Conservation (phyloP, 352 stramenopile genomes). For the Pythium brachiatum region DNA sequence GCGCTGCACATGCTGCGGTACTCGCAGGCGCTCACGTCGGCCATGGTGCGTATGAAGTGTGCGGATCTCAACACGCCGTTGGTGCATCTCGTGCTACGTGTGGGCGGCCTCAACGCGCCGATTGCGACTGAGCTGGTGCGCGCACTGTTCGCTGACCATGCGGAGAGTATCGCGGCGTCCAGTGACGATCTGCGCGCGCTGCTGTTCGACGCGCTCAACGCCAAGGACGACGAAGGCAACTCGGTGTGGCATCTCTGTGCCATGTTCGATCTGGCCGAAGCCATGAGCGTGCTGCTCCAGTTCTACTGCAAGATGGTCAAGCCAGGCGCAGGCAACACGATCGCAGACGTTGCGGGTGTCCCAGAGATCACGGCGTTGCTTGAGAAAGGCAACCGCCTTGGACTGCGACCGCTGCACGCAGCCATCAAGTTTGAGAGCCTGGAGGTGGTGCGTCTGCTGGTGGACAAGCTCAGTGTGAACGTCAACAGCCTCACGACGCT, state of each 20-base stretch:
- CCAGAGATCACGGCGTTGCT: constrained; percentile 37
- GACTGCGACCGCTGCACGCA: constrained; percentile 60
- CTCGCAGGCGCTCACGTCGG: constrained; percentile 60
- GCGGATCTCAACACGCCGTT: constrained; percentile 63
- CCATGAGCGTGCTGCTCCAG: constrained; percentile 39
- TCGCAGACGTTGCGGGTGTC: constrained; percentile 10
- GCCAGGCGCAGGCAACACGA: constrained; percentile 1
- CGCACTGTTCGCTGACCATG: constrained; percentile 32
- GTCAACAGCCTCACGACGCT: constrained; percentile 46
- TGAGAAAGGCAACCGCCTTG: constrained; percentile 62
- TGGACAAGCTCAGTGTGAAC: constrained; percentile 42
- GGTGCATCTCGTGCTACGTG: constrained; percentile 63
- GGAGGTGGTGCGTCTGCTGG: constrained; percentile 25
- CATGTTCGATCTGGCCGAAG: constrained; percentile 49
- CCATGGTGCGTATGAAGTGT: constrained; percentile 66
- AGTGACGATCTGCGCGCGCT: constrained; percentile 41
- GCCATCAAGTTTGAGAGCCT: constrained; percentile 62
- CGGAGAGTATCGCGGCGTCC: not conserved
- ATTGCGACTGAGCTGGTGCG: constrained; percentile 43
- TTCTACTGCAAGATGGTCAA: constrained; percentile 44
- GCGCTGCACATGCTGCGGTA: constrained; percentile 53
- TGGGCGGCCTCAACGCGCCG: constrained; percentile 51
- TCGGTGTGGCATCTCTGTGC: constrained; percentile 79
- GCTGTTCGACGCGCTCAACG: constrained; percentile 49
- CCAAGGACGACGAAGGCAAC: constrained; percentile 72